Evolutionary conservation across 257 asterid genomes (phyloP).

Genomic region (Lithospermum erythrorhizon): DNA sequence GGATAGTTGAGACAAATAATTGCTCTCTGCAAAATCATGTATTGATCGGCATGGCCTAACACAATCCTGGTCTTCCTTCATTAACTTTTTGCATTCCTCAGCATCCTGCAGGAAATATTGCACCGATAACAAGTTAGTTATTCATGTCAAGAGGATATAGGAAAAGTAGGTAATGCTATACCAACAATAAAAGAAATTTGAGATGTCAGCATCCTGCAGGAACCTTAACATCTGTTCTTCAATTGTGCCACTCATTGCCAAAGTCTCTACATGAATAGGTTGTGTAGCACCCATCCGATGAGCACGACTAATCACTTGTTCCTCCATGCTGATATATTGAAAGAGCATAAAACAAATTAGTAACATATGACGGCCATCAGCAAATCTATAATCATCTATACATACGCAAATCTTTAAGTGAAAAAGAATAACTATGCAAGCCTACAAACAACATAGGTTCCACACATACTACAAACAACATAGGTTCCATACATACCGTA

Average conservation of each 20-base stretch:
- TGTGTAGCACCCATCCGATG: conserved; percentile 98
- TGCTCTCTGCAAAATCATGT: conserved; percentile 94
- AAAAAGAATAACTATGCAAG: not conserved
- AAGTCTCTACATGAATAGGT: conserved; percentile 81
- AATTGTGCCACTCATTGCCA: conserved; percentile 88
- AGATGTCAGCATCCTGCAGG: conserved; percentile 41
- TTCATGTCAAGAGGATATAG: not conserved
- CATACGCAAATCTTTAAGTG: conserved; percentile 1
- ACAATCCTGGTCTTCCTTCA: conserved; percentile 51
- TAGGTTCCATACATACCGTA: too few species aligned
- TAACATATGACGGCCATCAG: conserved; percentile 1
- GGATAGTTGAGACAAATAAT: conserved; percentile 68
- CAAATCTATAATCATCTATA: not conserved
- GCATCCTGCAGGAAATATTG: conserved; percentile 43
- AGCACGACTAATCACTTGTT: conserved; percentile 98
- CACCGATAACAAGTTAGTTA: not conserved
- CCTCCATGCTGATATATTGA: conserved; percentile 75
- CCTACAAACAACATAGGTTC: not conserved
- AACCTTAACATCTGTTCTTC: conserved; percentile 93
- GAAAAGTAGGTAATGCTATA: not conserved
- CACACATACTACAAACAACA: too few species aligned
- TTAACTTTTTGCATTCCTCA: conserved; percentile 43
- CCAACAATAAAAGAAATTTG: too few species aligned
- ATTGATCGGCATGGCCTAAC: conserved; percentile 55
- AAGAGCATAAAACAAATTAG: conserved; percentile 19